These are phyloP conservation scores for Globisporangium paroecandrum DNA, from an alignment of 352 stramenopile genomes.

Conservation along the genomic window DNA sequence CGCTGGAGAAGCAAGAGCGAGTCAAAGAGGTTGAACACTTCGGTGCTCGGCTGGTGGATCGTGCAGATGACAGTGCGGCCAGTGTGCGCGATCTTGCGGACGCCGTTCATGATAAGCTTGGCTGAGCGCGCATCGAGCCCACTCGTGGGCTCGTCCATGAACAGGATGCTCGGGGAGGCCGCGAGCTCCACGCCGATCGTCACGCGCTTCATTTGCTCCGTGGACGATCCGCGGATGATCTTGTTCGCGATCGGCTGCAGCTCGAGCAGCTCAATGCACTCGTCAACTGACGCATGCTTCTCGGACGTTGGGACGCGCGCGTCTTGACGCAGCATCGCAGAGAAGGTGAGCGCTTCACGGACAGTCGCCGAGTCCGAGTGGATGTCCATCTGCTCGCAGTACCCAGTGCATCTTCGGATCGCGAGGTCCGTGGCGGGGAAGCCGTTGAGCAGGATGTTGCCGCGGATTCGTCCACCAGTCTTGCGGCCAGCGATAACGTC, in stretches of 20 bases:
- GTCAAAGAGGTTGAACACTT: slow-evolving; percentile 90
- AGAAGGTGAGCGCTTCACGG: slow-evolving; percentile 89
- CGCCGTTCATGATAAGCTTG: slow-evolving; percentile 82
- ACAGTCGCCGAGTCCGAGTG: slow-evolving; percentile 87
- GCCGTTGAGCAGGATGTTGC: slow-evolving; percentile 63
- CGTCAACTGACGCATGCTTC: slow-evolving; percentile 45
- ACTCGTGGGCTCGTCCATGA: slow-evolving; percentile 87
- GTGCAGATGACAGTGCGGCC: slow-evolving; percentile 86
- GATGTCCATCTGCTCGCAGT: slow-evolving; percentile 88
- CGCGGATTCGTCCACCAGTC: slow-evolving; percentile 70
- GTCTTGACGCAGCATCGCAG: slow-evolving; percentile 69
- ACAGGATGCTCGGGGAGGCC: slow-evolving; percentile 78
- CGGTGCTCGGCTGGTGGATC: slow-evolving; percentile 89
- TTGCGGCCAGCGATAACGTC: slow-evolving; percentile 93
- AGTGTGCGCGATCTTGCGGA: slow-evolving; percentile 81
- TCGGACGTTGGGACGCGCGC: slow-evolving; percentile 26
- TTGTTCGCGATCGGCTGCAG: slow-evolving; percentile 45
- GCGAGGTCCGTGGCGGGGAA: slow-evolving; percentile 41
- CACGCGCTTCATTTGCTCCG: slow-evolving; percentile 57
- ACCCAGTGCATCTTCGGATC: slow-evolving; percentile 48
- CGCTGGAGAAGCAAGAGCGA: slow-evolving; percentile 72
- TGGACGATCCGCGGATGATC: slow-evolving; percentile 53
- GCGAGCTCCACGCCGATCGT: slow-evolving; percentile 91
- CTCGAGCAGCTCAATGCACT: slow-evolving; percentile 58
- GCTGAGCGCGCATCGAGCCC: slow-evolving; percentile 86